A percentile compares a stretch with the other conserved stretches of the same genome.
Evolutionary conservation across 2,329 filamentous ascomycete species (phyloP).

Genomic region (Sordariomycetes sp.): DNA sequence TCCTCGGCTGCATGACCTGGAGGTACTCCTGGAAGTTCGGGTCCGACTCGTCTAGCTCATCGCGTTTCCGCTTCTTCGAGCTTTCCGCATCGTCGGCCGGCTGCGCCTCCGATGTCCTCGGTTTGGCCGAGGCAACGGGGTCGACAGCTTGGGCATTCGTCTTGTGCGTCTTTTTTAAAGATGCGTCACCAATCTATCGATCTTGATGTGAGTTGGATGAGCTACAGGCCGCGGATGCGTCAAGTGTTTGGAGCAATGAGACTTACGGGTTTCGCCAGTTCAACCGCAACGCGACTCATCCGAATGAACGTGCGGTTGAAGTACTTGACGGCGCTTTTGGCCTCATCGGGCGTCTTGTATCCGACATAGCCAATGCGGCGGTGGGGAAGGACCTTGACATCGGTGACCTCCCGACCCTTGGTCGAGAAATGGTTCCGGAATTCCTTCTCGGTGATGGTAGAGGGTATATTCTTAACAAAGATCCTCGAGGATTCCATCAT

Average conservation of each 20-base stretch:
- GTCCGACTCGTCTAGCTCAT: conserved; percentile 46
- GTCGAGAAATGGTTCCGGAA: conserved; percentile 80
- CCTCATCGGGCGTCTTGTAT: conserved; percentile 72
- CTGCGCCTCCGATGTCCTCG: not conserved
- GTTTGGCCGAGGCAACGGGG: not conserved
- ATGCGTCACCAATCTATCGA: conserved; percentile 8
- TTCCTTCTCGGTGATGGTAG: conserved; percentile 70
- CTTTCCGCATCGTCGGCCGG: conserved; percentile 19
- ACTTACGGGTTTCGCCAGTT: conserved; percentile 69
- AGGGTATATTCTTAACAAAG: conserved; percentile 75
- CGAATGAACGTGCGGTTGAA: conserved; percentile 93
- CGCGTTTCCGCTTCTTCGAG: conserved; percentile 56
- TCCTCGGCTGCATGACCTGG: conserved; percentile 56
- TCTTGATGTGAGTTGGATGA: not conserved
- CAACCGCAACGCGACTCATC: conserved; percentile 87
- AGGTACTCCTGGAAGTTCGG: conserved; percentile 80
- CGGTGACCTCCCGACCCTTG: conserved; percentile 63
- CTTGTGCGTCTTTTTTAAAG: not conserved
- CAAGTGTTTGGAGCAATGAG: not conserved
- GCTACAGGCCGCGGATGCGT: not conserved
- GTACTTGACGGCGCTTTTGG: conserved; percentile 75
- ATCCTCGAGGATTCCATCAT: conserved; percentile 50
- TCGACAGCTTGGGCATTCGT: not conserved
- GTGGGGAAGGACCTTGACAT: conserved; percentile 81
- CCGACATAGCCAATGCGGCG: conserved; percentile 92